Percentiles rank a stretch among this genome's conserved stretches.
phyloP scores from a whole-genome alignment of 495 filamentous ascomycete species.

The Xylaria cubensis region DNA sequence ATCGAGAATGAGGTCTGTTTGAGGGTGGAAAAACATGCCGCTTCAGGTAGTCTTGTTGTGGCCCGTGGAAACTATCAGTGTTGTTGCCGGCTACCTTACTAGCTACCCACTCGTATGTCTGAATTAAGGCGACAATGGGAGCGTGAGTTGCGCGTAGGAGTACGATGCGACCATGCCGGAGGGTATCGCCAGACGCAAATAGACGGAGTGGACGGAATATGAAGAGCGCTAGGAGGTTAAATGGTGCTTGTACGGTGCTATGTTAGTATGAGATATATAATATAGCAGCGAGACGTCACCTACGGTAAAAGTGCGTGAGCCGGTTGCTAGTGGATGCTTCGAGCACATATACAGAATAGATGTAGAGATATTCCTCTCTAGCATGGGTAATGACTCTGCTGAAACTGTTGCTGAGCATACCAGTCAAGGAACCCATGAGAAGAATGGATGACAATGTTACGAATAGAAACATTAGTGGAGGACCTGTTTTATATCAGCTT shows the following conservation, averaged over 20 bases:
- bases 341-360: constrained; percentile 77
- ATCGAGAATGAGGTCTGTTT: constrained; percentile 27
- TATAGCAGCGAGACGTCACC: constrained; percentile 41
- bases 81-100: constrained; percentile 38
- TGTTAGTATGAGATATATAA: constrained; percentile 28
- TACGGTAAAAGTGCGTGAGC: constrained; percentile 80
- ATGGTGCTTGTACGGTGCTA: constrained; percentile 43
- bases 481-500: constrained; percentile 59
- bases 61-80: constrained; percentile 42
- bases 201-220: constrained; percentile 84
- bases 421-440: constrained; percentile 89
- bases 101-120: constrained; percentile 54
- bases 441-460: constrained; percentile 88
- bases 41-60: constrained; percentile 33
- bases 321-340: constrained; percentile 80
- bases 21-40: constrained; percentile 21
- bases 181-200: constrained; percentile 68
- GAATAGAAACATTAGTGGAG: constrained; percentile 81
- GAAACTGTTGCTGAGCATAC: constrained; percentile 88
- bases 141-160: constrained; percentile 70
- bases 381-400: constrained; percentile 74
- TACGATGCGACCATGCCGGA: constrained; percentile 77
- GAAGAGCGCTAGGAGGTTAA: constrained; percentile 84
- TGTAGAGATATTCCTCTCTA: constrained; percentile 87
- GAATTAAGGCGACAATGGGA: constrained; percentile 60